These are phyloP conservation scores for Podaxis sp. DNA, from an alignment of 768 basidiomycete species.

Conservation along the genomic window DNA sequence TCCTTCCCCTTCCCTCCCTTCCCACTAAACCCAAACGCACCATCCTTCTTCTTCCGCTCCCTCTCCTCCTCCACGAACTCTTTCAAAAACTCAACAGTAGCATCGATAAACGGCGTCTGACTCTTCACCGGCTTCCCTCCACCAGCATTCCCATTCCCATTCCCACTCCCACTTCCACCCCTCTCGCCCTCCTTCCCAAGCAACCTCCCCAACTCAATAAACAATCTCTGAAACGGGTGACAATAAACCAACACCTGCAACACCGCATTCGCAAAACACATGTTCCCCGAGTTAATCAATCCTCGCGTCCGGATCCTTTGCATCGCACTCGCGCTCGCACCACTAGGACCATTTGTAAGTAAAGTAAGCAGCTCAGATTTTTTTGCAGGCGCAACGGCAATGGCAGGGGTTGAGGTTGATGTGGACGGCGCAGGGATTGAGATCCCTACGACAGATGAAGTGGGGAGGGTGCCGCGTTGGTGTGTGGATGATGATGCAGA, in stretches of 20 bases:
- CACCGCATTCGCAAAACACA: conserved; percentile 97
- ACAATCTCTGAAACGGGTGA: conserved; percentile 77
- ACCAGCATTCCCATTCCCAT: background rate
- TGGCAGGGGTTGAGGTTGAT: conserved; percentile 19
- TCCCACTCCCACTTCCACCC: background rate
- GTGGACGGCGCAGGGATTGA: conserved; percentile 53
- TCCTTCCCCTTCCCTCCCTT: conserved; percentile 23
- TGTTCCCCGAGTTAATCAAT: conserved; percentile 90
- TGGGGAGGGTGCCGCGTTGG: conserved; percentile 50
- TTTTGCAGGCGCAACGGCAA: conserved; percentile 30
- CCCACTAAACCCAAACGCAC: conserved; percentile 17
- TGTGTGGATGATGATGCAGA: conserved; percentile 27
- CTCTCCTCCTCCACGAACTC: conserved; percentile 54
- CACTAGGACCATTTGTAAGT: conserved; percentile 36
- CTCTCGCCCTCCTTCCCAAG: conserved; percentile 22
- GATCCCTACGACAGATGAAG: conserved; percentile 68
- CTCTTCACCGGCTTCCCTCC: conserved; percentile 24
- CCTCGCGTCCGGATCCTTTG: conserved; percentile 64
- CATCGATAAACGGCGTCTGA: conserved; percentile 56
- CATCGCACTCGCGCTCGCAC: background rate
- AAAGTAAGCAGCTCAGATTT: conserved; percentile 51
- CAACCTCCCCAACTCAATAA: conserved; percentile 63
- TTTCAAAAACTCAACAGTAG: conserved; percentile 67
- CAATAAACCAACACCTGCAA: conserved; percentile 89
- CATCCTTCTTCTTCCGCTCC: conserved; percentile 19